Conservation (phyloP, 108 stramenopile species). For the Cylindrotheca closterium region DNA sequence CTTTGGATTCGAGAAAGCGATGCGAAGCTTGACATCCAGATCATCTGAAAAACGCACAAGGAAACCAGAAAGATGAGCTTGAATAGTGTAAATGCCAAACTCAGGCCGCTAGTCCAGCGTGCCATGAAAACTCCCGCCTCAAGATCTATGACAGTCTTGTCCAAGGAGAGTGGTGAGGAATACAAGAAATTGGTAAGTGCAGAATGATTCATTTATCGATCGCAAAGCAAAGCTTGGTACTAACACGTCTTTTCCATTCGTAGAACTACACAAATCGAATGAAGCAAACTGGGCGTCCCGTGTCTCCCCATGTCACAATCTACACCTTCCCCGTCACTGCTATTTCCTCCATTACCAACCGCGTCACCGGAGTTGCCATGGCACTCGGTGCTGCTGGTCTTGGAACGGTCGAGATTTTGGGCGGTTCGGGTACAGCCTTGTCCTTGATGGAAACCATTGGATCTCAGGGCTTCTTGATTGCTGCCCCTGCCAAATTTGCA, state of each 20-base stretch:
- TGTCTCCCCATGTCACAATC: slow-evolving; percentile 94
- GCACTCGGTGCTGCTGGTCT: slow-evolving; percentile 82
- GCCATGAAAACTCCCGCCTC: slow-evolving; percentile 20
- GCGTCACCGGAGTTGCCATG: slow-evolving; percentile 87
- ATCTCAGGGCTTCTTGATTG: slow-evolving; percentile 50
- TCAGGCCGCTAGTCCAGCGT: slow-evolving; percentile 23
- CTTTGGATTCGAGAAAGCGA: no score
- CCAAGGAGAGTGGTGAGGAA: slow-evolving; percentile 75
- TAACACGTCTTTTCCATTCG: not conserved
- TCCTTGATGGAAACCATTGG: slow-evolving; percentile 77
- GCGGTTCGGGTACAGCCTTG: slow-evolving; percentile 71
- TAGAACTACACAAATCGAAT: slow-evolving; percentile 80
- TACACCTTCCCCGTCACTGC: slow-evolving; percentile 91
- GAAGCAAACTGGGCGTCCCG: slow-evolving; percentile 86
- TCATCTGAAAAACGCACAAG: no score
- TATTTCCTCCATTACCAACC: slow-evolving; percentile 88
- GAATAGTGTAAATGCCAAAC: slow-evolving; percentile 11
- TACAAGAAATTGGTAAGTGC: slow-evolving; percentile 77
- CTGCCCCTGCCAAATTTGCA: slow-evolving; percentile 74
- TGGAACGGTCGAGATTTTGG: slow-evolving; percentile 71
- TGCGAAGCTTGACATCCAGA: no score
- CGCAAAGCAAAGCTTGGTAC: not conserved
- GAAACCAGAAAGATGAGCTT: no score
- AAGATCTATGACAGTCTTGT: slow-evolving; percentile 78
- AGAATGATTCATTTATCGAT: not conserved